phyloP scores from a whole-genome alignment of 2,329 filamentous ascomycete species.

The Geoglossum cookeanum region DNA sequence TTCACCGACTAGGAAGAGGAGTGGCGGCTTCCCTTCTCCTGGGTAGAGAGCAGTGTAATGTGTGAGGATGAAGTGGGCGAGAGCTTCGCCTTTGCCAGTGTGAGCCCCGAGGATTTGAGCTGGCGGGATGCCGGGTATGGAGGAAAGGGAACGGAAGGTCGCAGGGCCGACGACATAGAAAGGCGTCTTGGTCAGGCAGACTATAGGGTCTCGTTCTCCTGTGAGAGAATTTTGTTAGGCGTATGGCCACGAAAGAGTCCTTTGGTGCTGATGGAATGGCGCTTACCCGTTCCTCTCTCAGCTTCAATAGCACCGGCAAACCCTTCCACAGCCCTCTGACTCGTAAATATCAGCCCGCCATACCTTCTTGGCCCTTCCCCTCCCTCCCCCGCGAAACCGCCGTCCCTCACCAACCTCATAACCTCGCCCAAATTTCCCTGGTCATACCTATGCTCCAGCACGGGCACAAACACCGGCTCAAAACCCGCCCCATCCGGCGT shows the following conservation, averaged over 20 bases:
- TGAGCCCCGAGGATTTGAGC: conserved; percentile 57
- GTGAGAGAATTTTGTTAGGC: background rate
- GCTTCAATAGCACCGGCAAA: conserved; percentile 36
- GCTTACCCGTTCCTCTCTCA: background rate
- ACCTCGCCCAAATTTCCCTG: conserved; percentile 37
- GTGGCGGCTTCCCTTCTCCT: conserved; percentile 32
- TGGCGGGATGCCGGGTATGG: conserved; percentile 22
- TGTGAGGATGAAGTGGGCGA: conserved; percentile 58
- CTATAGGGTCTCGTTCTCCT: background rate
- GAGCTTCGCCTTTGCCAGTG: conserved; percentile 64
- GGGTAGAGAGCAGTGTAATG: conserved; percentile 40
- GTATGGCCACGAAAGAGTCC: too few species aligned
- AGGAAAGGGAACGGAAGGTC: conserved; percentile 51
- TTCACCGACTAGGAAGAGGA: conserved; percentile 83
- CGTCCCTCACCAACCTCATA: conserved; percentile 27
- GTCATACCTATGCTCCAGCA: conserved; percentile 52
- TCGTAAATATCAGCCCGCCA: conserved; percentile 69
- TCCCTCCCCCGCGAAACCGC: conserved; percentile 2
- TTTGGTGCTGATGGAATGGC: too few species aligned
- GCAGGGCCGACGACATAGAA: conserved; percentile 71
- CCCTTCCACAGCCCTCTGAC: conserved; percentile 65
- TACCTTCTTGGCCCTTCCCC: conserved; percentile 30
- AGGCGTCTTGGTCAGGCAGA: conserved; percentile 29
- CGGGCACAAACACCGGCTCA: conserved; percentile 52
- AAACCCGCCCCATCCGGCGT: conserved; percentile 25